Evolutionary conservation across 2,329 filamentous ascomycete species (phyloP).

Genomic region (Fusarium stilboides): DNA sequence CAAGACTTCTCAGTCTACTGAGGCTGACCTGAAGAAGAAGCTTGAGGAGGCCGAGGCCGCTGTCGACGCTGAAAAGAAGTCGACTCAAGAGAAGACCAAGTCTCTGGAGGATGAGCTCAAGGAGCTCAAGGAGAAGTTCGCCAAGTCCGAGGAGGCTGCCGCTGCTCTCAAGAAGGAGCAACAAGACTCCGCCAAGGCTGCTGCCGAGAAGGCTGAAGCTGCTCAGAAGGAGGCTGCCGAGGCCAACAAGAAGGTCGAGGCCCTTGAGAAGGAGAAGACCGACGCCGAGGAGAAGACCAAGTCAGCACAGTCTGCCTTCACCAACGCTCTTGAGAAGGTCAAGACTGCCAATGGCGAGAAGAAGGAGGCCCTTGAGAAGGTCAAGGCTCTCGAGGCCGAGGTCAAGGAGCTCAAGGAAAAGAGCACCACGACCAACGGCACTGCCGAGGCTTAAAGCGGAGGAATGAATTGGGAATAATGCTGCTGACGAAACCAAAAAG

Average conservation of each 20-base stretch:
- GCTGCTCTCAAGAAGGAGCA: constrained; percentile 22
- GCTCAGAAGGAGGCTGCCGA: constrained; percentile 6
- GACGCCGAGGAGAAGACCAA: constrained; percentile 40
- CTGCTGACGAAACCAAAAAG: constrained; percentile 40
- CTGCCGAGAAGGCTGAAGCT: no score
- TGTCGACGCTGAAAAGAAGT: constrained; percentile 35
- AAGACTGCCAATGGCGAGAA: constrained; percentile 36
- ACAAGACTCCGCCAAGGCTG: constrained; percentile 2
- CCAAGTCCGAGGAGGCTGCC: constrained; percentile 27
- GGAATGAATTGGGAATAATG: constrained; percentile 29
- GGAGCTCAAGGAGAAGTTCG: constrained; percentile 42
- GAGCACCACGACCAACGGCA: constrained; percentile 35
- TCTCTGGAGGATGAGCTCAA: constrained; percentile 36
- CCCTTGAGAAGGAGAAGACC: constrained; percentile 13
- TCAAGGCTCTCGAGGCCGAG: constrained; percentile 39
- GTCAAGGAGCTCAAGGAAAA: constrained; percentile 42
- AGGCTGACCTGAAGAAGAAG: constrained; percentile 41
- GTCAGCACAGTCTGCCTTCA: constrained; percentile 30
- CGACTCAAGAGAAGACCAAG: constrained; percentile 39
- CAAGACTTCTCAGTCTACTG: background rate
- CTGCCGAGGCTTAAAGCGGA: constrained; percentile 33
- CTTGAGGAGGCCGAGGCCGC: constrained; percentile 40
- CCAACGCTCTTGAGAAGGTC: constrained; percentile 25
- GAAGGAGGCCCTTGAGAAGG: constrained; percentile 40
- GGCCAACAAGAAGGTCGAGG: background rate